These are phyloP conservation scores for Nasturtium officinale DNA, from an alignment of 345 rosid species.

Conservation along the genomic window DNA sequence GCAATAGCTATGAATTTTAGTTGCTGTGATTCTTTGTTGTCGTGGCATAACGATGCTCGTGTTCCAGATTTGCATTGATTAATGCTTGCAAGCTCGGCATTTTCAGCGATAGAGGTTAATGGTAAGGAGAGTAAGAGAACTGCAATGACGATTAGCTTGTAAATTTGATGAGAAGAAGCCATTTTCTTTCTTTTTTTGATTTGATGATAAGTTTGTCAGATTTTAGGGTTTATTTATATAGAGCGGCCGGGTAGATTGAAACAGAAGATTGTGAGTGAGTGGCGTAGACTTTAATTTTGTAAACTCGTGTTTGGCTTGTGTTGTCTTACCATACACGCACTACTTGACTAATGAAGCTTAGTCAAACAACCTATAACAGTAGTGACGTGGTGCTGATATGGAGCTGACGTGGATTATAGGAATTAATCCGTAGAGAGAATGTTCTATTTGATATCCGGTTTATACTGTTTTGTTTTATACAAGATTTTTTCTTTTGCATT, in stretches of 20 bases:
- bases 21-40: conserved; percentile 34
- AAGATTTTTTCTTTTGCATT: no score
- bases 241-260: conserved; percentile 11
- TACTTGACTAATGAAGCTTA: background rate
- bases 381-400: no score
- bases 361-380: background rate
- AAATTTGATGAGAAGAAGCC: conserved; percentile 14
- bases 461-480: no score
- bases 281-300: background rate
- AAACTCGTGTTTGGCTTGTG: conserved; percentile 3
- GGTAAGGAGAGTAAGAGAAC: conserved; percentile 25
- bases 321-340: conserved; percentile 24
- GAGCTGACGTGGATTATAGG: no score
- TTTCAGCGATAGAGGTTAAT: conserved; percentile 9
- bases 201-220: background rate
- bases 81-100: background rate
- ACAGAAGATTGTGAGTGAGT: conserved; percentile 21
- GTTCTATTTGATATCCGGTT: no score
- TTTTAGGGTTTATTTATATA: conserved; percentile 14
- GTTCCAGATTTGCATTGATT: conserved; percentile 14
- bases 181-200: background rate
- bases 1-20: conserved; percentile 43
- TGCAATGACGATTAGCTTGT: conserved; percentile 15
- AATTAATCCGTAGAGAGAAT: no score
- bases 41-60: conserved; percentile 22